Evolutionary conservation across 345 rosid genomes (phyloP).

Genomic region (Citrus cavaleriei): DNA sequence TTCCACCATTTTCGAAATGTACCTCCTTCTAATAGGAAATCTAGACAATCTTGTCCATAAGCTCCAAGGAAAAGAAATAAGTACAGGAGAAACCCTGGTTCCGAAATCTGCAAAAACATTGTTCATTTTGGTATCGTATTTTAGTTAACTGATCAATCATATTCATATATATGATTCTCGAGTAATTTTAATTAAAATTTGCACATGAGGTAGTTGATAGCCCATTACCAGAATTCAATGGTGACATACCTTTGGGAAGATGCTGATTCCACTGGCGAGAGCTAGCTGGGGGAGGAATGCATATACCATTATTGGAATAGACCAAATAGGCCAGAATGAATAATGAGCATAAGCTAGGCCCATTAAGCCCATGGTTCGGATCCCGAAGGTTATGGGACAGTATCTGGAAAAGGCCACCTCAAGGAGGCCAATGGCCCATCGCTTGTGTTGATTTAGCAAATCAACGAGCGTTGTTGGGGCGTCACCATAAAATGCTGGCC

Average conservation of each 20-base stretch:
- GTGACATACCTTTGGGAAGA: constrained; percentile 51
- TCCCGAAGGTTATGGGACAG: constrained; percentile 45
- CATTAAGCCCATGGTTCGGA: constrained; percentile 34
- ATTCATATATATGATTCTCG: background rate
- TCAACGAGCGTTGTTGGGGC: constrained; percentile 47
- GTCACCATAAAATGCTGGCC: constrained; percentile 62
- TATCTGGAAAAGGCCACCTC: constrained; percentile 40
- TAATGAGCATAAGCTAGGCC: constrained; percentile 35
- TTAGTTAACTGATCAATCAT: background rate
- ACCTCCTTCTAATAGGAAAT: constrained; percentile 39
- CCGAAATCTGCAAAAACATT: constrained; percentile 36
- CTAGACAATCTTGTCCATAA: constrained; percentile 44
- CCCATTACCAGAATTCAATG: no score
- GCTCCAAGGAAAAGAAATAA: constrained; percentile 56
- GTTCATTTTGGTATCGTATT: background rate
- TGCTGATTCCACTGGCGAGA: constrained; percentile 33
- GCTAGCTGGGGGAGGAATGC: constrained; percentile 70
- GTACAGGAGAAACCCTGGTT: constrained; percentile 62
- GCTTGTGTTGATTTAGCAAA: constrained; percentile 41
- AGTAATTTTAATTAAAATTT: no score
- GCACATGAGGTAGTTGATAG: no score
- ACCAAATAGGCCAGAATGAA: constrained; percentile 52
- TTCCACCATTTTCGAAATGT: constrained; percentile 69
- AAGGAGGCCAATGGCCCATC: constrained; percentile 70
- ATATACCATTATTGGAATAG: constrained; percentile 42